phyloP scores from a whole-genome alignment of 306 rosid species.

The Medicago arabica region DNA sequence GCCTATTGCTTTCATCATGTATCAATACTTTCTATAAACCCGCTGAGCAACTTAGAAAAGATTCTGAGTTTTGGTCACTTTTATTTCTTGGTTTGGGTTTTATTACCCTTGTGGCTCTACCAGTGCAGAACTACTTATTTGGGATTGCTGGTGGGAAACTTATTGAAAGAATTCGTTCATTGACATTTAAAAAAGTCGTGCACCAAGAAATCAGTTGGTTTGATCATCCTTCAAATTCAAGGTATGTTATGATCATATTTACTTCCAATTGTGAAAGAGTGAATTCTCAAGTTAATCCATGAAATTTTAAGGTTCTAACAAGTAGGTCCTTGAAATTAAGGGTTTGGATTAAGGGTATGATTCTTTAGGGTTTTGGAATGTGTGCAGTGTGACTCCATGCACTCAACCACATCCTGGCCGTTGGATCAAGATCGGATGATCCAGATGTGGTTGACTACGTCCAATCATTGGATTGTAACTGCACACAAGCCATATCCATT shows the following conservation, averaged over 20 bases:
- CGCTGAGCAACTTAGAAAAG: constrained; percentile 53
- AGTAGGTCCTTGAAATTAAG: no score
- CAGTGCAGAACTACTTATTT: constrained; percentile 62
- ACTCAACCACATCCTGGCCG: not conserved
- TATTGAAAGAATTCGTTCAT: constrained; percentile 69
- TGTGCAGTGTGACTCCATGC: not conserved
- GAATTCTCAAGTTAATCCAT: not conserved
- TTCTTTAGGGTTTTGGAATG: not conserved
- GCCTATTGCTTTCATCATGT: constrained; percentile 71
- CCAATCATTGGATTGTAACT: not conserved
- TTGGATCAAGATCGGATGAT: not conserved
- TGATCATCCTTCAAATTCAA: constrained; percentile 87
- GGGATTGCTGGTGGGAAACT: constrained; percentile 86
- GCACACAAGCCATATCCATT: no score
- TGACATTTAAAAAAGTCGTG: constrained; percentile 75
- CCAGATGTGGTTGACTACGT: not conserved
- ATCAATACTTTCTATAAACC: constrained; percentile 63
- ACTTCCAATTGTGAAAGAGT: not conserved
- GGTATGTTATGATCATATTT: constrained; percentile 46
- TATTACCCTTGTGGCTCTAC: constrained; percentile 41
- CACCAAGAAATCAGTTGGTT: constrained; percentile 87
- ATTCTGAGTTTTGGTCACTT: constrained; percentile 70
- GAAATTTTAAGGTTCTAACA: no score
- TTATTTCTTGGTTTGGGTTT: constrained; percentile 63
- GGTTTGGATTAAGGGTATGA: no score